Conservation (phyloP, 208 protist species). For the Trichomonas gallinae region DNA sequence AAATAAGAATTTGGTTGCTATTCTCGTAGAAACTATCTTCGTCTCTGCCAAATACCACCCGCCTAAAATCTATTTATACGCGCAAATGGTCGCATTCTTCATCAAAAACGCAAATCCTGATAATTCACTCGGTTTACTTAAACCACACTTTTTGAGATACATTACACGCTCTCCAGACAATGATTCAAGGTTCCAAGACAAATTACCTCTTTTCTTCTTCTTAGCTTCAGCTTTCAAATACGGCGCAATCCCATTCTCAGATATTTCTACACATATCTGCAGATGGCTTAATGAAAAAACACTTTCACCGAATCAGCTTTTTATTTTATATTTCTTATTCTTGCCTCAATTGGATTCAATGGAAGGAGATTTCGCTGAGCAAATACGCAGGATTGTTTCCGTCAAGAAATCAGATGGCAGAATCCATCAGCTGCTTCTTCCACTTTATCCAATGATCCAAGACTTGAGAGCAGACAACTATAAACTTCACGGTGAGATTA, state of each 20-base stretch:
- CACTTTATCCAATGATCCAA: background rate
- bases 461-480: background rate
- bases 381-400: background rate
- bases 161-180: background rate
- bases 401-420: background rate
- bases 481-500: background rate
- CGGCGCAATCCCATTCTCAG: background rate
- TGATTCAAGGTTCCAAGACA: background rate
- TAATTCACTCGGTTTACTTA: background rate
- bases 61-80: background rate
- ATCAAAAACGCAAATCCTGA: background rate
- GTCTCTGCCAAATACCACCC: background rate
- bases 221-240: background rate
- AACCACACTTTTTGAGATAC: background rate
- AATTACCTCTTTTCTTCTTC: background rate
- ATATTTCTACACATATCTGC: background rate
- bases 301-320: background rate
- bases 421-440: background rate
- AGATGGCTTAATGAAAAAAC: background rate
- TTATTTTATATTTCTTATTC: background rate
- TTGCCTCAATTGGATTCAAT: background rate
- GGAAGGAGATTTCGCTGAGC: background rate
- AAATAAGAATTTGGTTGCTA: background rate
- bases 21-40: background rate
- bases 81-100: background rate